A percentile compares a stretch with the other conserved stretches of the same genome.
Evolutionary conservation across 202 grass and related monocot genomes (phyloP).

Genomic region (Carex arenaria): DNA sequence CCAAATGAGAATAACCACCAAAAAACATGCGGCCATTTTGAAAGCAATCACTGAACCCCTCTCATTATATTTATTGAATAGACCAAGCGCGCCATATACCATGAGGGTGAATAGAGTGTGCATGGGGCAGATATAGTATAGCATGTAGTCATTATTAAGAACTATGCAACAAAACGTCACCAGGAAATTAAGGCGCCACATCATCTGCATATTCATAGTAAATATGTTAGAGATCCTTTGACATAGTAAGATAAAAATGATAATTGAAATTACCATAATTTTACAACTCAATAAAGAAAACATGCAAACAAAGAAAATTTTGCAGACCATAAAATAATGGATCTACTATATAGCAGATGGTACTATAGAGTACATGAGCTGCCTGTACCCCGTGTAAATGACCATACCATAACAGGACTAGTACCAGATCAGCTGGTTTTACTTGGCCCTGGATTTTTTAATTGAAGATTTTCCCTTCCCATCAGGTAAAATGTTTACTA

Average conservation of each 20-base stretch:
- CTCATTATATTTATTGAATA: conserved; percentile 96
- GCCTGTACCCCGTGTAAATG: neutral
- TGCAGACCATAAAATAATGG: neutral
- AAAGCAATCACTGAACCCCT: conserved; percentile 69
- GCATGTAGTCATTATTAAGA: conserved; percentile 88
- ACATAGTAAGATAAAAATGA: neutral
- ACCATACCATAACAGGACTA: neutral
- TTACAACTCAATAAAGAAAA: neutral
- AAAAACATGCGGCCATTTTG: conserved; percentile 77
- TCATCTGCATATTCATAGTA: conserved; percentile 66
- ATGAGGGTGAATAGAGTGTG: conserved; percentile 97
- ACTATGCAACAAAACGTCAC: conserved; percentile 87
- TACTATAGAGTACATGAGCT: neutral
- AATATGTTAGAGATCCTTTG: neutral
- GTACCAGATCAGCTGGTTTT: too few relatives aligned
- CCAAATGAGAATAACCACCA: conserved; percentile 84
- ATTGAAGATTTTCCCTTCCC: neutral
- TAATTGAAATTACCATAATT: neutral
- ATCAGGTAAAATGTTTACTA: neutral
- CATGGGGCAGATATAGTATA: conserved; percentile 99
- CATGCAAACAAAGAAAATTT: neutral
- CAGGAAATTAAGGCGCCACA: conserved; percentile 99
- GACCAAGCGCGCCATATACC: conserved; percentile 87
- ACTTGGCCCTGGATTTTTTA: neutral
- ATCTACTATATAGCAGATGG: neutral